Evolutionary conservation across 768 basidiomycete genomes (phyloP).

Genomic region (Russula vinacea): DNA sequence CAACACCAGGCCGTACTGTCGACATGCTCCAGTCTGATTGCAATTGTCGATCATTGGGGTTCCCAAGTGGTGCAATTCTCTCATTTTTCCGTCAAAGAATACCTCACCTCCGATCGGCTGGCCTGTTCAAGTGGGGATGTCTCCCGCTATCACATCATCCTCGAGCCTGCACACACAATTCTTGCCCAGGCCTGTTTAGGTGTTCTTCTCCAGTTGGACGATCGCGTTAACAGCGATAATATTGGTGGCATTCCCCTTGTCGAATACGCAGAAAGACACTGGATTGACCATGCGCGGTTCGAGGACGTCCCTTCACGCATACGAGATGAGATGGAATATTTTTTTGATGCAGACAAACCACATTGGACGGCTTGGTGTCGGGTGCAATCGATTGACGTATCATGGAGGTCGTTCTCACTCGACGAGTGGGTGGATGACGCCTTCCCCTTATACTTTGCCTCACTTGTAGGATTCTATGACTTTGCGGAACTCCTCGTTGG

Average conservation of each 20-base stretch:
- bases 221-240: background rate
- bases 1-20: constrained; percentile 3
- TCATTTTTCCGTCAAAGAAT: constrained; percentile 16
- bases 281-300: constrained; percentile 7
- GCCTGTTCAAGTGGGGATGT: background rate
- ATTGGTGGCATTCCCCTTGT: background rate
- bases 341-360: constrained; percentile 7
- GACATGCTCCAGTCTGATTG: constrained; percentile 9
- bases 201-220: constrained; percentile 1
- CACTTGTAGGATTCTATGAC: constrained; percentile 2
- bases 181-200: constrained; percentile 9
- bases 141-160: background rate
- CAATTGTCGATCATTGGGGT: background rate
- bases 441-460: constrained; percentile 6
- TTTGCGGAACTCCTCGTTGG: background rate
- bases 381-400: background rate
- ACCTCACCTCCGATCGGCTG: constrained; percentile 1
- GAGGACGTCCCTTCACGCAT: background rate
- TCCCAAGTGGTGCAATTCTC: constrained; percentile 16
- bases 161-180: constrained; percentile 4
- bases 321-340: background rate
- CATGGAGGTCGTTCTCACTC: accelerated
- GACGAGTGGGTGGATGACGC: too few species aligned
- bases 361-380: constrained; percentile 3
- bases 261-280: background rate